A percentile compares a stretch with the other conserved stretches of the same genome.
Evolutionary conservation across 352 stramenopile species (phyloP).

Genomic region (Phytophthora cryptogea): DNA sequence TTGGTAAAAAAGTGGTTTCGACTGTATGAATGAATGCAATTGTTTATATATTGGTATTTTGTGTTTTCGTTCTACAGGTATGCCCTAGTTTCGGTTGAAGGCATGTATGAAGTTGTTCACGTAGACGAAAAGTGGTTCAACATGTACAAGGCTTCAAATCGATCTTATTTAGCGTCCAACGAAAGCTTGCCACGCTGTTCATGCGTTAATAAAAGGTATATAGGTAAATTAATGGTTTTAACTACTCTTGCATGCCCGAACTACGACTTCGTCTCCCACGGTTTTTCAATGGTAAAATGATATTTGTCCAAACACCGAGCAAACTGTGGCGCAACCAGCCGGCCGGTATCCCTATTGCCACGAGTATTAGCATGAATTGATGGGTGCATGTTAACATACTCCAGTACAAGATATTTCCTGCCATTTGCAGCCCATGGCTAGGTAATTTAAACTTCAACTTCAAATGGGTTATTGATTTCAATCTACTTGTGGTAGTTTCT

Average conservation of each 20-base stretch:
- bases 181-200: too few relatives aligned
- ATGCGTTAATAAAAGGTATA: constrained; percentile 12
- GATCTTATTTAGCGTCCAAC: neutral
- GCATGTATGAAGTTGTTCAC: neutral
- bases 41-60: too few relatives aligned
- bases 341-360: constrained; percentile 4
- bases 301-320: constrained; percentile 14
- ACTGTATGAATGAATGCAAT: too few relatives aligned
- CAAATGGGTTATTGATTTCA: neutral
- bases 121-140: neutral
- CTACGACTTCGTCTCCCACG: constrained; percentile 2
- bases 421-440: constrained; percentile 10
- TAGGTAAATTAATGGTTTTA: constrained; percentile 25
- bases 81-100: too few relatives aligned
- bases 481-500: neutral
- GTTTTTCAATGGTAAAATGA: constrained; percentile 23
- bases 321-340: neutral
- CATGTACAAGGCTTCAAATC: neutral
- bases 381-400: constrained; percentile 4
- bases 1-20: too few relatives aligned
- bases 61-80: too few relatives aligned
- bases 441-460: constrained; percentile 12
- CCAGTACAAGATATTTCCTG: constrained; percentile 14
- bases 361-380: constrained; percentile 14
- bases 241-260: constrained; percentile 13